These are phyloP conservation scores for Lophiotrema nucula DNA, from an alignment of 495 filamentous ascomycete genomes.

Conservation along the genomic window DNA sequence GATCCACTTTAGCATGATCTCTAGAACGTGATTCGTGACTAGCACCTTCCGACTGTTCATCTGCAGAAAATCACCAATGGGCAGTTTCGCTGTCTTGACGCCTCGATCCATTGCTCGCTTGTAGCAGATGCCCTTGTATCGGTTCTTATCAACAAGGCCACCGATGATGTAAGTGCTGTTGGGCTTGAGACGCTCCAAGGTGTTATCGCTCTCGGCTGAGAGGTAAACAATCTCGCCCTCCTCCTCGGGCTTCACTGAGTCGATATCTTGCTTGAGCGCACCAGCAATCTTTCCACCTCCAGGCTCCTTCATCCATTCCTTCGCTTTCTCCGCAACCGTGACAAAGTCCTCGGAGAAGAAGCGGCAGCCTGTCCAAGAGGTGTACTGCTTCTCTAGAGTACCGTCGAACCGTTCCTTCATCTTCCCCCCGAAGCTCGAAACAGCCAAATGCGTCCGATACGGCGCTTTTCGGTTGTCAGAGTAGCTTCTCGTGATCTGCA, in stretches of 20 bases:
- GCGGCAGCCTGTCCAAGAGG: constrained; percentile 73
- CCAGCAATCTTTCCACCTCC: constrained; percentile 56
- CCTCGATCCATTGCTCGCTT: constrained; percentile 70
- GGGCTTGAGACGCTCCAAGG: constrained; percentile 72
- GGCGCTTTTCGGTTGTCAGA: constrained; percentile 72
- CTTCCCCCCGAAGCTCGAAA: constrained; percentile 73
- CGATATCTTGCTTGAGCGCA: constrained; percentile 41
- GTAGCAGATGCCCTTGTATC: constrained; percentile 92
- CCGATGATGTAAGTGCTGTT: constrained; percentile 91
- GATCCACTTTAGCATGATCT: constrained; percentile 94
- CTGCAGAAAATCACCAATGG: constrained; percentile 86
- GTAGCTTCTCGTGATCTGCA: constrained; percentile 83
- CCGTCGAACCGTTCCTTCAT: constrained; percentile 79
- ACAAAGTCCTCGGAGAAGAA: constrained; percentile 71
- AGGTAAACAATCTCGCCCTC: constrained; percentile 64
- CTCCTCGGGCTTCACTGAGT: constrained; percentile 34
- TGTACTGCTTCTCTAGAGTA: constrained; percentile 62
- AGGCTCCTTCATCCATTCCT: constrained; percentile 56
- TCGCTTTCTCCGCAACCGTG: constrained; percentile 58
- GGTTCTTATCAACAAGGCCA: constrained; percentile 90
- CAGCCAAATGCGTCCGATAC: constrained; percentile 64
- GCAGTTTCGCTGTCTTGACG: constrained; percentile 82
- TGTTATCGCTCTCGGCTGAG: constrained; percentile 79
- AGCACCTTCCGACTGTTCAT: constrained; percentile 83
- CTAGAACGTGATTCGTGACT: constrained; percentile 89